phyloP scores from a whole-genome alignment of 495 filamentous ascomycete genomes.

The Neurospora africana region DNA sequence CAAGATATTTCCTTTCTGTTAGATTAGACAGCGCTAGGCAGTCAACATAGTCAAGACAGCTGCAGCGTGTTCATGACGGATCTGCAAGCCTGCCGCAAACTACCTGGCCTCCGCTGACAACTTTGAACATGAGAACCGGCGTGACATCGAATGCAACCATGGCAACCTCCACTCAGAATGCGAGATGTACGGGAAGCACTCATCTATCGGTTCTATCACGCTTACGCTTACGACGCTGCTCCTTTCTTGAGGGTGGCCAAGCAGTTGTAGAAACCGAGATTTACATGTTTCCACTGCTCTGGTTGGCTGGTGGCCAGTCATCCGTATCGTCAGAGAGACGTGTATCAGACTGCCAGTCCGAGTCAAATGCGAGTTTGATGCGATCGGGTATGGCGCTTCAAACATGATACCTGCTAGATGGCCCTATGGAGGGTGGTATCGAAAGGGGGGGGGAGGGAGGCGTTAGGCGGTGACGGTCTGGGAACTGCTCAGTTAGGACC shows the following conservation, averaged over 20 bases:
- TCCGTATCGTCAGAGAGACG: neutral
- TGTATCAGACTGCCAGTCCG: neutral
- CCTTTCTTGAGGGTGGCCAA: neutral
- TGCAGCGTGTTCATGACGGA: neutral
- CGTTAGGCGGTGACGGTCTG: too few relatives aligned
- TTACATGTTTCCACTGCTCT: neutral
- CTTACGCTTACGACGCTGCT: neutral
- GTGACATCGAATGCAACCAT: too few relatives aligned
- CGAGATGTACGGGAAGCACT: neutral
- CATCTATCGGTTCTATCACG: neutral
- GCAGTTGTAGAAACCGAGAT: neutral
- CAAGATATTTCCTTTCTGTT: neutral
- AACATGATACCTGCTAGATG: neutral
- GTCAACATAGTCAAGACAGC: neutral
- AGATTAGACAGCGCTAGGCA: neutral
- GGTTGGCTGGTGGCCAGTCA: neutral
- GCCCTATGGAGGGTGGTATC: neutral
- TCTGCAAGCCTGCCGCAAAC: neutral
- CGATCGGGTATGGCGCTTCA: neutral
- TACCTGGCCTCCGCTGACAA: too few relatives aligned
- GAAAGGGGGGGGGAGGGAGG: too few relatives aligned
- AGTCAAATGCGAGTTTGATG: neutral
- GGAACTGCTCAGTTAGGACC: neutral
- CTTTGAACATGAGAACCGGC: too few relatives aligned
- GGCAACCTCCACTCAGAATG: neutral